Percentiles rank a stretch among this genome's conserved stretches.
Evolutionary conservation across 2,329 filamentous ascomycete species (phyloP).

Genomic region (Epichloe hybrida): DNA sequence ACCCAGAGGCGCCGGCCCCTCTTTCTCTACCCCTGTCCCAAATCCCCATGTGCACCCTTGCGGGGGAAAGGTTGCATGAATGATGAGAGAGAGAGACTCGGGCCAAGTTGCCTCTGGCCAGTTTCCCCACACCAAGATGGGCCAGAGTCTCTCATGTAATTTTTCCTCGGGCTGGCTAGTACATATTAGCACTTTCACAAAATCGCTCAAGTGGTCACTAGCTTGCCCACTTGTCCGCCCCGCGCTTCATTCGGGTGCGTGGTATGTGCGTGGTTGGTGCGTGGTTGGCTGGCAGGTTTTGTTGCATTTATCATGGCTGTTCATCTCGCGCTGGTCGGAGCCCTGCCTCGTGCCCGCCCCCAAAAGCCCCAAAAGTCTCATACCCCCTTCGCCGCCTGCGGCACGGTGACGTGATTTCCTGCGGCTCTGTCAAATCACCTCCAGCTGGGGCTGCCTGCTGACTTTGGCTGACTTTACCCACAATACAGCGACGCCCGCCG

Average conservation of each 20-base stretch:
- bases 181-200: neutral
- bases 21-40: neutral
- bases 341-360: conserved; percentile 4
- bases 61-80: too few species aligned
- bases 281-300: neutral
- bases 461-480: conserved; percentile 8
- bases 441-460: neutral
- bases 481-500: conserved; percentile 2
- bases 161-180: neutral
- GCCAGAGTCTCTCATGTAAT: too few species aligned
- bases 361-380: neutral
- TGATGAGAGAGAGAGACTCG: too few species aligned
- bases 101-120: too few species aligned
- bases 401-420: conserved; percentile 9
- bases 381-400: conserved; percentile 1
- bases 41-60: too few species aligned
- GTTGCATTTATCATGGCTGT: neutral
- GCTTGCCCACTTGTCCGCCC: neutral
- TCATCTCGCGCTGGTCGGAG: neutral
- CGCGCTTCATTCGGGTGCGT: neutral
- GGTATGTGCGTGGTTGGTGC: too few species aligned
- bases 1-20: neutral
- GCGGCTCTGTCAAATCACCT: conserved; percentile 1
- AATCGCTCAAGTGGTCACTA: neutral
- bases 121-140: too few species aligned